phyloP scores from a whole-genome alignment of 805 yeast species.

The Candida fluviatilis region DNA sequence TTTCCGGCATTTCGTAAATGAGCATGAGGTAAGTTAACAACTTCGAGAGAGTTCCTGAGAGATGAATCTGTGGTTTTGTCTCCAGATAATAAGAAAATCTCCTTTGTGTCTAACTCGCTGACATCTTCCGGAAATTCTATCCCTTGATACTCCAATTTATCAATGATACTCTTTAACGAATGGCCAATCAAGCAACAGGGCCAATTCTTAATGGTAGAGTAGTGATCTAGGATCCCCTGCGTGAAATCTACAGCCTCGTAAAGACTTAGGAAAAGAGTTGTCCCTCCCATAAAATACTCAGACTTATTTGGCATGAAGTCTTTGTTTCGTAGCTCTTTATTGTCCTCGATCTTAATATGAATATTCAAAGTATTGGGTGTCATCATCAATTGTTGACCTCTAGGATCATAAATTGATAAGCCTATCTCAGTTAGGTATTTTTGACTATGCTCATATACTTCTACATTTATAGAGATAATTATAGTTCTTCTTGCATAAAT shows the following conservation, averaged over 20 bases:
- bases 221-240: constrained; percentile 41
- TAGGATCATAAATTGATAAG: constrained; percentile 52
- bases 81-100: constrained; percentile 34
- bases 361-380: constrained; percentile 38
- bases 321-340: constrained; percentile 43
- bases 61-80: constrained; percentile 35
- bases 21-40: constrained; percentile 51
- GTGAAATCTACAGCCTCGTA: constrained; percentile 34
- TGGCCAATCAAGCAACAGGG: constrained; percentile 50
- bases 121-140: constrained; percentile 38
- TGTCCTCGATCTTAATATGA: constrained; percentile 45
- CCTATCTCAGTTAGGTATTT: constrained; percentile 53
- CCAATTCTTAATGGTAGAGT: constrained; percentile 19
- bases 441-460: constrained; percentile 48
- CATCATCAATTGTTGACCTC: constrained; percentile 34
- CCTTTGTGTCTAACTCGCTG: constrained; percentile 43
- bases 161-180: constrained; percentile 51
- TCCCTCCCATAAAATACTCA: constrained; percentile 47
- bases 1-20: constrained; percentile 68
- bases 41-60: constrained; percentile 42
- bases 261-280: constrained; percentile 39
- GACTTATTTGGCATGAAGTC: constrained; percentile 52
- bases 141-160: constrained; percentile 45
- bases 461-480: constrained; percentile 51
- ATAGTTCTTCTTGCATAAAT: constrained; percentile 21